A percentile compares a stretch with the other conserved stretches of the same genome.
phyloP scores from a whole-genome alignment of 2,329 filamentous ascomycete genomes.

The Raffaelea albimanens region DNA sequence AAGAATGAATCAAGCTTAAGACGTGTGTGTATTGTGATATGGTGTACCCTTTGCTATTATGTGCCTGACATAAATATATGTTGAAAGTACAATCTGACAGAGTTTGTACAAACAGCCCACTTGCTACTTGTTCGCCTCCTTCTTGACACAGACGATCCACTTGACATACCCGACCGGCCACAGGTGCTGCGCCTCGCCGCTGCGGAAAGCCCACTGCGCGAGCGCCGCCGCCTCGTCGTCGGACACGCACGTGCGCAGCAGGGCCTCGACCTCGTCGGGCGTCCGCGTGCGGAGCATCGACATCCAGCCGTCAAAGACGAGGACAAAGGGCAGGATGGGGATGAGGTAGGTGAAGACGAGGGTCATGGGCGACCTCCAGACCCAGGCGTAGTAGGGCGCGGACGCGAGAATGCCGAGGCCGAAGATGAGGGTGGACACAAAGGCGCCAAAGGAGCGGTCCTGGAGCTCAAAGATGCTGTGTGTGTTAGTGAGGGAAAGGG shows the following conservation, averaged over 20 bases:
- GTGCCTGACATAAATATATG: too few species aligned
- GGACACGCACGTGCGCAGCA: slow-evolving; percentile 46
- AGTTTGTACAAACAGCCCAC: not conserved
- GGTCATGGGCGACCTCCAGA: slow-evolving; percentile 40
- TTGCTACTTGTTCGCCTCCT: not conserved
- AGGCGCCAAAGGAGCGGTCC: slow-evolving; percentile 46
- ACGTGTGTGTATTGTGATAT: too few species aligned
- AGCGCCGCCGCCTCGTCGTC: slow-evolving; percentile 17
- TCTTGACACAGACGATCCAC: slow-evolving; percentile 41
- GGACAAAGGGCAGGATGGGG: slow-evolving; percentile 57
- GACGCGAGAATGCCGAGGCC: slow-evolving; percentile 40
- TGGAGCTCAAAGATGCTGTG: slow-evolving; percentile 63
- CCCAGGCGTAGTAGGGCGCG: slow-evolving; percentile 43
- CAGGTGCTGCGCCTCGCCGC: slow-evolving; percentile 36
- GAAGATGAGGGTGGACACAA: slow-evolving; percentile 42
- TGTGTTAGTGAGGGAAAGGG: too few species aligned
- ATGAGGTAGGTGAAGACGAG: slow-evolving; percentile 58
- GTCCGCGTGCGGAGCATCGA: slow-evolving; percentile 59
- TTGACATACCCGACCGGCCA: slow-evolving; percentile 41
- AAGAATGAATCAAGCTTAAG: too few species aligned
- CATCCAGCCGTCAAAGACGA: slow-evolving; percentile 60
- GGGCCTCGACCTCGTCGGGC: slow-evolving; percentile 50
- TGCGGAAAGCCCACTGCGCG: slow-evolving; percentile 37
- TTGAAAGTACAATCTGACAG: too few species aligned
- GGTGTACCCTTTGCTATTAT: too few species aligned